Base-by-base conservation (phyloP, 148 eudicot species). In the Rhododendron ferrugineum region DNA sequence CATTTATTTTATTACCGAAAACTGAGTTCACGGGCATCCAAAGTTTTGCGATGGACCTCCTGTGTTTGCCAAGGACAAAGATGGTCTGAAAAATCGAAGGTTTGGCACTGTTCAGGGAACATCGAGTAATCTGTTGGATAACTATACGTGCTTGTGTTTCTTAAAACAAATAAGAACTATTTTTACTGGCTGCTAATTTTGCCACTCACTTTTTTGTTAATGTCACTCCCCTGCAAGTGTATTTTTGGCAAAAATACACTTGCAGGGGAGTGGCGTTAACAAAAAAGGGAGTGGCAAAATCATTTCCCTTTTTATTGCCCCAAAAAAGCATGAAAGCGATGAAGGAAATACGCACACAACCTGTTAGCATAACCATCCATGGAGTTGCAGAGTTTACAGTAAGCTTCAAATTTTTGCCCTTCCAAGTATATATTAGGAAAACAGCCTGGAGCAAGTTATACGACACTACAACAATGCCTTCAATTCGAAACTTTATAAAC, bases 21-120 rank as follows among this genome's bases (percentile, higher is more conserved):
- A 46, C 26, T 5, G n/a, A 58, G 16, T 20, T 60, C 83, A 22
- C 9, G 2, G 47, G 34, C 18, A 11, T 30, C 18, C 22, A 26
- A 82, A n/a, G 58, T 44, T 20, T 56, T 80, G 15, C 26, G 23
- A 22, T 82, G 84, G 75, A 82, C 54, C 84, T 40, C 40, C 56
- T 42, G 54, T 28, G 46, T 11, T 26, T 66, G 34, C 4, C 36
- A n/a, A 64, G 6, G 34, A 44, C 22, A 8, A 26, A 14, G 47
- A 44, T 81, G 49, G 6, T 54, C 40, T 32, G 28, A 81, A 81
- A 10, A 36, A 18, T 81, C 8, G 49, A 13, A 4, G 76, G 3
- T 15, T 66, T 13, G 37, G 23, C 46, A 6, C 15, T 64, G 52
- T 64, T 44, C 76, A 64, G 44, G 18, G 78, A 28, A 26, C 60